Percentiles rank a stretch among this genome's conserved stretches.
Evolutionary conservation across 805 yeast species (phyloP).

Genomic region (Candida broadrunensis): DNA sequence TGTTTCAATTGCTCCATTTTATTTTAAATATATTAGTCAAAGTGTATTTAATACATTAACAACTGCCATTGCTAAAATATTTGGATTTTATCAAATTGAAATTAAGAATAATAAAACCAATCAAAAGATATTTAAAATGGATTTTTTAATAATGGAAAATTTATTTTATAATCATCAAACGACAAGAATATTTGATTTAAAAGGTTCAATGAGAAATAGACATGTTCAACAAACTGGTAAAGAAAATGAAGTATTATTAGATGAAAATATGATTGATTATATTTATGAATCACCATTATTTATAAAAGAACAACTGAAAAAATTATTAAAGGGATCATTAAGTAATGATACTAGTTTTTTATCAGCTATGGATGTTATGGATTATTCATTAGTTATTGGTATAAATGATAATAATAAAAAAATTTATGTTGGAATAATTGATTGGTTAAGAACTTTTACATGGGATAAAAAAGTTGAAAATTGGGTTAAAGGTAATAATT

Average conservation of each 20-base stretch:
- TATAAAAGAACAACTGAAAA: constrained; percentile 88
- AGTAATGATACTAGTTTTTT: constrained; percentile 94
- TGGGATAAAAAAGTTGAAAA: constrained; percentile 99
- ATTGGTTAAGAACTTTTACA: constrained; percentile 91
- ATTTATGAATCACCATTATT: constrained; percentile 94
- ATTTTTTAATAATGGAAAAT: constrained; percentile 93
- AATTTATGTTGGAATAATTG: constrained; percentile 89
- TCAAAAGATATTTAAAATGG: constrained; percentile 79
- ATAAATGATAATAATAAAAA: constrained; percentile 64
- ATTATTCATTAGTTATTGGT: constrained; percentile 92
- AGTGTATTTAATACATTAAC: constrained; percentile 93
- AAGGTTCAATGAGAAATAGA: constrained; percentile 96
- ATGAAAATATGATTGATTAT: constrained; percentile 97
- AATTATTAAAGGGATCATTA: constrained; percentile 77
- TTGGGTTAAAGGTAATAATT: constrained; percentile 91
- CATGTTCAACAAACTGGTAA: constrained; percentile 96
- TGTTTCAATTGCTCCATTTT: constrained; percentile 92
- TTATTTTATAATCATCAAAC: constrained; percentile 81
- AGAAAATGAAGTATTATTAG: constrained; percentile 89
- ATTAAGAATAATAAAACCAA: constrained; percentile 61
- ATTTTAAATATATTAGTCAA: constrained; percentile 93
- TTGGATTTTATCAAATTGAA: constrained; percentile 93
- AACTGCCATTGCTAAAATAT: constrained; percentile 89
- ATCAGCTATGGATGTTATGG: constrained; percentile 98
- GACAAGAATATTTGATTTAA: constrained; percentile 86